These are phyloP conservation scores for Globomyces sp. DNA, from an alignment of 371 early-diverging fungal genomes.

Conservation along the genomic window DNA sequence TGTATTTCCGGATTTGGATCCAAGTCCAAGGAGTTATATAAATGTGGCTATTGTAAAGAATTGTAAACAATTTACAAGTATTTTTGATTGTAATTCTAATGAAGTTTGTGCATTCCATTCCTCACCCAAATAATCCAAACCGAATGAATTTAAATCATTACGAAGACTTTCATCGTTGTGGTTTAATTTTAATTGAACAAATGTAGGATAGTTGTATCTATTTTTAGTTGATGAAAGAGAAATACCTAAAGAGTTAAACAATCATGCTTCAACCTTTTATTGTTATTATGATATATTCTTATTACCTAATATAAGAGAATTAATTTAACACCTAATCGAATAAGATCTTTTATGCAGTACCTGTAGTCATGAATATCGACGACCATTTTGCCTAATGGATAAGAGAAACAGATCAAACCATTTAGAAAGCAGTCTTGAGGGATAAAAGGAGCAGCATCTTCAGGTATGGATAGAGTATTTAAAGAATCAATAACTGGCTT, in stretches of 20 bases:
- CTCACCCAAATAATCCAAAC: conserved; percentile 21
- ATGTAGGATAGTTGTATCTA: no score
- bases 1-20: conserved; percentile 34
- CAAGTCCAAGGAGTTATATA: conserved; percentile 22
- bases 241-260: no score
- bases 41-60: conserved; percentile 21
- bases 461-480: background rate
- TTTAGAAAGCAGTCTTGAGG: background rate
- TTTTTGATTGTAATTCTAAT: conserved; percentile 17
- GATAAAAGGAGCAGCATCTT: background rate
- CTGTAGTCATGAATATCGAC: no score
- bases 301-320: no score
- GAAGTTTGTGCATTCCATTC: conserved; percentile 17
- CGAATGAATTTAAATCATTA: background rate
- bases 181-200: no score
- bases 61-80: background rate
- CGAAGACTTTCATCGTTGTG: no score
- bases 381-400: no score
- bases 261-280: no score
- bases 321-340: no score
- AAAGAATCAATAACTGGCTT: conserved; percentile 13
- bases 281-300: no score
- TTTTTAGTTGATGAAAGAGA: no score
- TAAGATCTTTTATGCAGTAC: no score
- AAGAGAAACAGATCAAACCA: background rate